These are phyloP conservation scores for Nematodospora anomalae DNA, from an alignment of 1,139 yeast genomes.

Conservation along the genomic window DNA sequence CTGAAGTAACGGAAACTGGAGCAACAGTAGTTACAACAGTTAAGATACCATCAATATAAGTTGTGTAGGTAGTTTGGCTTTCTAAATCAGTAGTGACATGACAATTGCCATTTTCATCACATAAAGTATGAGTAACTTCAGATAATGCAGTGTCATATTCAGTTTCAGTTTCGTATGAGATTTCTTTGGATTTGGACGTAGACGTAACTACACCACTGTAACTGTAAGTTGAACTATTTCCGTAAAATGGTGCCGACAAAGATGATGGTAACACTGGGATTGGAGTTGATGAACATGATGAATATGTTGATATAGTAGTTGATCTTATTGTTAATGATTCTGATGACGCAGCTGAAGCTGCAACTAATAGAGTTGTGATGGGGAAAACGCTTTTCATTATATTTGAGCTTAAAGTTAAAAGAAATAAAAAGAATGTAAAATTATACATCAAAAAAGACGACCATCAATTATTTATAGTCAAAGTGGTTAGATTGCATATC, in stretches of 20 bases:
- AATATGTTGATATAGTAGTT: constrained; percentile 26
- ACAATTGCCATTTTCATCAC: constrained; percentile 32
- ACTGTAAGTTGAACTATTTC: constrained; percentile 9
- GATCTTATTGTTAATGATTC: constrained; percentile 25
- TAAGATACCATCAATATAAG: constrained; percentile 41
- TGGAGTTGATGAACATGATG: constrained; percentile 21
- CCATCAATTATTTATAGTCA: no score
- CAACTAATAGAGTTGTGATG: constrained; percentile 16
- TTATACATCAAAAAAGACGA: no score
- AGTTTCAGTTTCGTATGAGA: constrained; percentile 30
- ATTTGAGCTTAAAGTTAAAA: neutral
- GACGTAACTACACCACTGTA: constrained; percentile 11
- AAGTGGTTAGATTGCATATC: no score
- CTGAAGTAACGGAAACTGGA: constrained; percentile 21
- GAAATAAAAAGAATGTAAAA: no score
- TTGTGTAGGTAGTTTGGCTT: constrained; percentile 37
- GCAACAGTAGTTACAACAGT: constrained; percentile 28
- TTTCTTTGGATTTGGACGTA: constrained; percentile 3
- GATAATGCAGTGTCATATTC: constrained; percentile 24
- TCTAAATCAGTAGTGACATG: constrained; percentile 37
- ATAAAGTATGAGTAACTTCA: constrained; percentile 36
- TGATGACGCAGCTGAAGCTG: constrained; percentile 22
- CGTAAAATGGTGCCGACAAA: constrained; percentile 7
- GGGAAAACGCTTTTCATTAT: constrained; percentile 16
- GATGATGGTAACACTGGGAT: constrained; percentile 14